These are phyloP conservation scores for Coniella vitis DNA, from an alignment of 2,329 filamentous ascomycete genomes.

Conservation along the genomic window DNA sequence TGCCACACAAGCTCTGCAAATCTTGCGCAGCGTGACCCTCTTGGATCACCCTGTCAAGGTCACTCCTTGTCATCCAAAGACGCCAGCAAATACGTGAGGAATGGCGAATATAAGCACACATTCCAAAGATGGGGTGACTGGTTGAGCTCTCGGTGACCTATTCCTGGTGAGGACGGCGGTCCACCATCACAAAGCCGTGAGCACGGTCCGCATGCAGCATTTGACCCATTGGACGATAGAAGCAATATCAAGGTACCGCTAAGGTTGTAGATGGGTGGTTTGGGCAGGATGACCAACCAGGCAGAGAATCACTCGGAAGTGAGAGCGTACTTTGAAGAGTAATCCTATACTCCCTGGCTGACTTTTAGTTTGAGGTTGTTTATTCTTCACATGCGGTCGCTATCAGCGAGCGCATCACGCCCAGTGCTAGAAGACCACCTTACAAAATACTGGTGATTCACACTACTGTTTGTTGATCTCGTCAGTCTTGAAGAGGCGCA, in stretches of 20 bases:
- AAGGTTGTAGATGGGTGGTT: constrained; percentile 44
- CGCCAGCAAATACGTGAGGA: neutral
- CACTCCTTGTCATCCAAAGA: constrained; percentile 56
- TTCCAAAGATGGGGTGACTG: constrained; percentile 41
- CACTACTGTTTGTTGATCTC: constrained; percentile 62
- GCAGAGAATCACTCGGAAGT: constrained; percentile 40
- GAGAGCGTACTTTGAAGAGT: constrained; percentile 38
- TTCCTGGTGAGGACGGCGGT: neutral
- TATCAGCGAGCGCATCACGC: constrained; percentile 50
- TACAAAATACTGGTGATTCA: constrained; percentile 44
- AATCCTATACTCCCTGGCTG: no score
- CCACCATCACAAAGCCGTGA: constrained; percentile 11
- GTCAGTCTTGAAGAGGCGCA: constrained; percentile 46
- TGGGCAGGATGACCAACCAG: constrained; percentile 43
- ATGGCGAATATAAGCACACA: constrained; percentile 18
- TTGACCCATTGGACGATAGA: constrained; percentile 27
- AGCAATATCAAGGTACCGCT: constrained; percentile 27
- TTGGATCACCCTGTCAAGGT: constrained; percentile 56
- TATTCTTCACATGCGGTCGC: constrained; percentile 22
- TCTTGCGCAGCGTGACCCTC: constrained; percentile 47
- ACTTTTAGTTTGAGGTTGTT: no score
- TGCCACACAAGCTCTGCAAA: constrained; percentile 50
- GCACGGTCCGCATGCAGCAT: constrained; percentile 23
- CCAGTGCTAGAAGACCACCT: constrained; percentile 45
- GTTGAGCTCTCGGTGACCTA: constrained; percentile 18